phyloP scores from a whole-genome alignment of 495 filamentous ascomycete species.

The Ramalina peruviana region DNA sequence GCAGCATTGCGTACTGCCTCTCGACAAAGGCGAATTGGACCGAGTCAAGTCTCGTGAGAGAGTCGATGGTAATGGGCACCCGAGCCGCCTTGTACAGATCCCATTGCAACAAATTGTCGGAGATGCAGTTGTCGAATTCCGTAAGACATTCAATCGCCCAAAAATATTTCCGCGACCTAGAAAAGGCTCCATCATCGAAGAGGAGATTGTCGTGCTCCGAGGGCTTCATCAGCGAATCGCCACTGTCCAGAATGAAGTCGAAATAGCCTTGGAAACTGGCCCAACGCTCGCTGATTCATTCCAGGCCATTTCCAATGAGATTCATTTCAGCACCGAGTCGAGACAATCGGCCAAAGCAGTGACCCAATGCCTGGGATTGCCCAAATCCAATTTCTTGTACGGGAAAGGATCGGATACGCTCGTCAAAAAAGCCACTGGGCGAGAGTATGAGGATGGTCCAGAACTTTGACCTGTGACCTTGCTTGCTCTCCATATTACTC shows the following conservation, averaged over 20 bases:
- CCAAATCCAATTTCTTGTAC: slow-evolving; percentile 9
- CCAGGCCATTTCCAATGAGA: slow-evolving; percentile 15
- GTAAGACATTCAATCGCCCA: slow-evolving; percentile 20
- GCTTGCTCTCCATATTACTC: neutral
- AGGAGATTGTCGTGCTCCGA: slow-evolving; percentile 19
- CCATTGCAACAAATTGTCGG: slow-evolving; percentile 20
- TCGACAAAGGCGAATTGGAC: slow-evolving; percentile 10
- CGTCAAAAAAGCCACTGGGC: slow-evolving; percentile 14
- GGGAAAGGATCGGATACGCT: slow-evolving; percentile 14
- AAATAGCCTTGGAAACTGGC: slow-evolving; percentile 18
- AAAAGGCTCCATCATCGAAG: slow-evolving; percentile 20
- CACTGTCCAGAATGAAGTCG: slow-evolving; percentile 16
- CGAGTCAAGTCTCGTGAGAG: slow-evolving; percentile 6
- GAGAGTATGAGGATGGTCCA: slow-evolving; percentile 16
- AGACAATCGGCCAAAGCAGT: slow-evolving; percentile 11
- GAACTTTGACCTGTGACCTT: neutral
- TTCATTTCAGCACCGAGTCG: slow-evolving; percentile 13
- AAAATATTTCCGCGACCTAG: slow-evolving; percentile 20
- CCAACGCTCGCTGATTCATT: slow-evolving; percentile 17
- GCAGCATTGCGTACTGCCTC: slow-evolving; percentile 14
- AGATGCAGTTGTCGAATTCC: slow-evolving; percentile 16
- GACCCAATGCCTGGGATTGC: slow-evolving; percentile 11
- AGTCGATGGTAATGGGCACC: neutral
- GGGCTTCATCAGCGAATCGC: slow-evolving; percentile 18
- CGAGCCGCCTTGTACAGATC: slow-evolving; percentile 14